A percentile compares a stretch with the other conserved stretches of the same genome.
phyloP scores from a whole-genome alignment of 148 eudicot genomes.

The Arctostaphylos glauca region DNA sequence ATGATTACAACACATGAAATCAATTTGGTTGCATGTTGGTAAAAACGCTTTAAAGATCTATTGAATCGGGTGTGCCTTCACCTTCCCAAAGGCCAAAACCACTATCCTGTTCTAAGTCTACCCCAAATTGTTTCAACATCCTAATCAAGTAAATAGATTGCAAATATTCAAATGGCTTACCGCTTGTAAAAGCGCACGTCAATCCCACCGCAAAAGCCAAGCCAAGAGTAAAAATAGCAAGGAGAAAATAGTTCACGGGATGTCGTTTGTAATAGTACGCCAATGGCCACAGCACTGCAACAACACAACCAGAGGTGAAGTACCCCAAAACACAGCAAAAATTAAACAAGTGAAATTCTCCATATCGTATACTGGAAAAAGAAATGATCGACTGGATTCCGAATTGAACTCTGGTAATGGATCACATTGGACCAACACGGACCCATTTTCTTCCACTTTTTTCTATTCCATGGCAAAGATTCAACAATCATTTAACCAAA shows the following conservation, averaged over 20 bases:
- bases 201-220: slow-evolving; percentile 56
- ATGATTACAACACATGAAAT: neutral
- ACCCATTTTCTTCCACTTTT: too few species aligned
- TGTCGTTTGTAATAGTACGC: slow-evolving; percentile 50
- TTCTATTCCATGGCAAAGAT: too few species aligned
- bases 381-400: too few species aligned
- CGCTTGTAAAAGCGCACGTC: slow-evolving; percentile 63
- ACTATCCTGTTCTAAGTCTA: too few species aligned
- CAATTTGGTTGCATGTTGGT: neutral
- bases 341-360: neutral
- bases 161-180: slow-evolving; percentile 21
- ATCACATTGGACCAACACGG: too few species aligned
- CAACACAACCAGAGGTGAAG: slow-evolving; percentile 5
- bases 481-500: too few species aligned
- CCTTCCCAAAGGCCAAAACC: too few species aligned
- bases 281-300: slow-evolving; percentile 60
- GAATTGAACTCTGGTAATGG: too few species aligned
- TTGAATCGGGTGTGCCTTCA: too few species aligned
- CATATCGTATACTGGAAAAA: too few species aligned
- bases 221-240: slow-evolving; percentile 56
- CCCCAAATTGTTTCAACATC: too few species aligned
- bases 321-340: neutral
- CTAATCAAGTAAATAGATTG: neutral
- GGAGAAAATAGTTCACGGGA: slow-evolving; percentile 64
- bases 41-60: too few species aligned